A percentile compares a stretch with the other conserved stretches of the same genome.
Evolutionary conservation across 495 filamentous ascomycete species (phyloP).

Genomic region (Chaetomidium leptoderma): DNA sequence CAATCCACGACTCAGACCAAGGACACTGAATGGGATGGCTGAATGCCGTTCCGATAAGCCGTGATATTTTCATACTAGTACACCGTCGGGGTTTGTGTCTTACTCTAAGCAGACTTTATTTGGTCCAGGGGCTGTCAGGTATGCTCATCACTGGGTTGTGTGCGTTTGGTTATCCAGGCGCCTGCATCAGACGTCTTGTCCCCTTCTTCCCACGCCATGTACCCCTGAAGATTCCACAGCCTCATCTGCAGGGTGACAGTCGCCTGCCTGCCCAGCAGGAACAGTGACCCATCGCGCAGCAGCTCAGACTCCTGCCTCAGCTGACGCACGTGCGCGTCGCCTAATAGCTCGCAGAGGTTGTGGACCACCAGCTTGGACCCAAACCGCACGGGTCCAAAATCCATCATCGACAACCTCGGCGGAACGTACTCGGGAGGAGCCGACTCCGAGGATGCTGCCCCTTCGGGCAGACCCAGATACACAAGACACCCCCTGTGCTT

Average conservation of each 20-base stretch:
- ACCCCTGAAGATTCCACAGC: conserved; percentile 68
- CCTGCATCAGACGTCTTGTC: neutral
- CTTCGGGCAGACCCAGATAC: conserved; percentile 29
- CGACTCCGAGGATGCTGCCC: neutral
- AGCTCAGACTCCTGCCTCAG: conserved; percentile 30
- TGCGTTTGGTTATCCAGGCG: neutral
- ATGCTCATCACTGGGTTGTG: too few relatives aligned
- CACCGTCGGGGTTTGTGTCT: too few relatives aligned
- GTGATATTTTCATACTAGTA: too few relatives aligned
- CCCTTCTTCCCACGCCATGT: conserved; percentile 33
- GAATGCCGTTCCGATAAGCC: too few relatives aligned
- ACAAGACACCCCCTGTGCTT: conserved; percentile 38
- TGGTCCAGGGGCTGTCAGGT: too few relatives aligned
- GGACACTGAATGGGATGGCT: too few relatives aligned
- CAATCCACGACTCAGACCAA: too few relatives aligned
- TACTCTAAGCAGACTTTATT: too few relatives aligned
- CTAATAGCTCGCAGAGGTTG: conserved; percentile 39
- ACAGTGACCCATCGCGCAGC: conserved; percentile 35
- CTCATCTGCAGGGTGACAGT: conserved; percentile 51
- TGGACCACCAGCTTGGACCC: conserved; percentile 37
- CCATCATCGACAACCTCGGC: conserved; percentile 31
- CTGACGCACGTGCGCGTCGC: conserved; percentile 31
- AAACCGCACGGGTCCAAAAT: conserved; percentile 20
- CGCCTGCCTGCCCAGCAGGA: conserved; percentile 39
- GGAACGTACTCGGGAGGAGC: conserved; percentile 4